Base-by-base conservation (phyloP, 331 rosid genomes). In the Rhamnella rubrinervis region DNA sequence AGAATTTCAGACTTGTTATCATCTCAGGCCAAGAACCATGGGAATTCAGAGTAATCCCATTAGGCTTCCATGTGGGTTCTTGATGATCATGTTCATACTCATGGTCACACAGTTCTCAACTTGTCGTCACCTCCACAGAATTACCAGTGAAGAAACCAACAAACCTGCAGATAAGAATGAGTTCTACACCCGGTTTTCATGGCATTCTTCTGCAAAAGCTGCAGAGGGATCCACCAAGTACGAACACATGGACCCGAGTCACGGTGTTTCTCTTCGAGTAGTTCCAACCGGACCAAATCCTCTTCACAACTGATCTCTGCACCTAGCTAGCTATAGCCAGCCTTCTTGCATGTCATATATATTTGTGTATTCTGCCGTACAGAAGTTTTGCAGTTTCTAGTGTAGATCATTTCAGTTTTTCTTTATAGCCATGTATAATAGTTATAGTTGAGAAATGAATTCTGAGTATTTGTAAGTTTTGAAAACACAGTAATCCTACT, bases 201-300 rank as follows among this genome's bases (percentile, higher is more conserved):
- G 80, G 87, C 78, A 81, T 78, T 75, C 76, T 75, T 57, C 76
- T 41, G 51, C 84, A 59, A 73, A 78, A 71, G 37, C 71, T 75
- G 82, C 77, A 70, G 68, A 73, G 63, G 73, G 10, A 74, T 62
- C 81, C 19, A 9, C 56, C 76, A 76, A 67, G 73, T 68, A 50
- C 9, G 73, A 49, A 61, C 4, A 31, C 35, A 38, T 46, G 52
- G 66, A 68, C 55, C 86, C 82, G 25, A 56, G 61, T 55, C 72
- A 60, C 58, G 76, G 84, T 58, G 97, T 71, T 78, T 85, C 93
- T 61, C 82, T 81, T 15, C 77, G 92, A 72, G 79, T 39, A 55
- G 88, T 86, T 78, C 97, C 97, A 0, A 84, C 81, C 35, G 97
- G 97, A 62, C 97, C 97, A 66, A 88, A 91, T 85, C 96, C 92